Evolutionary conservation across 176 grass and related monocot species (phyloP).

Genomic region (Lolium rigidum): DNA sequence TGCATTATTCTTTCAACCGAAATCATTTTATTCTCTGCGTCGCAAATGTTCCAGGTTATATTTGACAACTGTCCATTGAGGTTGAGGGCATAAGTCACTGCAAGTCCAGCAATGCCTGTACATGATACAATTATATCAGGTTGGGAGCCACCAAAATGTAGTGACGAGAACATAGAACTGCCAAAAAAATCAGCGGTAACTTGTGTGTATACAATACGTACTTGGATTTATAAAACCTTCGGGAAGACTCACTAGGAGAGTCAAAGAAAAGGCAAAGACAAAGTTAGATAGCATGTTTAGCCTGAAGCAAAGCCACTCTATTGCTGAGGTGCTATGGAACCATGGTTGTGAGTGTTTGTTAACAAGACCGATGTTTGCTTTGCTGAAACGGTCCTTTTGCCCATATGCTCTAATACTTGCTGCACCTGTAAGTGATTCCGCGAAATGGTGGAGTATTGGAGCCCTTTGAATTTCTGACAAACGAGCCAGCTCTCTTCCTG

Average conservation of each 20-base stretch:
- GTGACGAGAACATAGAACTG: constrained; percentile 5
- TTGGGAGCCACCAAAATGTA: neutral
- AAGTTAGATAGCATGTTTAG: constrained; percentile 91
- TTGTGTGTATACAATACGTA: constrained; percentile 58
- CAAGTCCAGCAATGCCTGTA: constrained; percentile 95
- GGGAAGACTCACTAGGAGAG: constrained; percentile 88
- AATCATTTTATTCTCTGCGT: constrained; percentile 98
- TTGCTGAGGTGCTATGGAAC: constrained; percentile 81
- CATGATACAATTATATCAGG: constrained; percentile 29
- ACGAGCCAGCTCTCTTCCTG: constrained; percentile 86
- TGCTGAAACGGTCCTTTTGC: constrained; percentile 82
- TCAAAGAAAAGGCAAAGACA: constrained; percentile 90
- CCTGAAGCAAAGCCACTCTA: constrained; percentile 96
- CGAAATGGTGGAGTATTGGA: constrained; percentile 97
- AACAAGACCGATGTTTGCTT: constrained; percentile 70
- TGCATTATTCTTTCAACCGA: constrained; percentile 99
- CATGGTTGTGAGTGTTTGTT: constrained; percentile 88
- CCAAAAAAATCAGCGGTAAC: constrained; percentile 16
- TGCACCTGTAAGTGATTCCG: constrained; percentile 85
- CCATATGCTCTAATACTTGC: constrained; percentile 90
- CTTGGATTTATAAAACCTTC: constrained; percentile 99
- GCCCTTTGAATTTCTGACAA: constrained; percentile 89
- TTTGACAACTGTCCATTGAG: constrained; percentile 81
- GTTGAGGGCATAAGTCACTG: constrained; percentile 92
- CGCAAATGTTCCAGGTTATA: constrained; percentile 96